Evolutionary conservation across 1,284 basidiomycete genomes (phyloP).

Genomic region (Erythrobasidium hasegawianum): DNA sequence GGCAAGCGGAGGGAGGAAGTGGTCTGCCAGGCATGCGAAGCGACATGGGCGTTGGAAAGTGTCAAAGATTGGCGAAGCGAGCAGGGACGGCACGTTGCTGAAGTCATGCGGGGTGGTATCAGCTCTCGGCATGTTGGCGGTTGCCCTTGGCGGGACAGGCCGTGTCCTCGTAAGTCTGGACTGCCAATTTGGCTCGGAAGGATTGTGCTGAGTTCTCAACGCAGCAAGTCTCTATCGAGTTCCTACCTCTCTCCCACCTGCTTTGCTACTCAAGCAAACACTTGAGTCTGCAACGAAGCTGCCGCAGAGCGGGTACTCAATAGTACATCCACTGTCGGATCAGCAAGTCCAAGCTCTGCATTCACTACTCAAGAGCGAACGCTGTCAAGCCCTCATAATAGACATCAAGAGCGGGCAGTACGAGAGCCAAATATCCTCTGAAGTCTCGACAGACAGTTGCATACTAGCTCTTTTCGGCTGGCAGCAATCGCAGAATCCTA

Average conservation of each 20-base stretch:
- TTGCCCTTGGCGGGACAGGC: conserved; percentile 22
- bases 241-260: conserved; percentile 4
- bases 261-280: neutral
- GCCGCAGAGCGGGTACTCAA: neutral
- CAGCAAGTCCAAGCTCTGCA: neutral
- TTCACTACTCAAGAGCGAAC: neutral
- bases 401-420: neutral
- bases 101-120: conserved; percentile 1
- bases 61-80: neutral
- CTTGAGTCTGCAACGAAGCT: conserved; percentile 4
- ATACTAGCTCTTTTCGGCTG: conserved; percentile 14
- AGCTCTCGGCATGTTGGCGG: conserved; percentile 6
- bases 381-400: neutral
- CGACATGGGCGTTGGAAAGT: conserved; percentile 6
- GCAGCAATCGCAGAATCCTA: neutral
- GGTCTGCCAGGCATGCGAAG: conserved; percentile 12
- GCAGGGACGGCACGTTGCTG: neutral
- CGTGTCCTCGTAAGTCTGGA: conserved; percentile 26
- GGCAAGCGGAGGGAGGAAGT: conserved; percentile 28
- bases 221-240: conserved; percentile 21
- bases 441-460: neutral
- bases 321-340: conserved; percentile 13
- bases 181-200: too few species aligned
- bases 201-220: too few species aligned
- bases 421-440: neutral